Evolutionary conservation across 2,329 filamentous ascomycete genomes (phyloP).

Genomic region (Acrocalymma vagum): DNA sequence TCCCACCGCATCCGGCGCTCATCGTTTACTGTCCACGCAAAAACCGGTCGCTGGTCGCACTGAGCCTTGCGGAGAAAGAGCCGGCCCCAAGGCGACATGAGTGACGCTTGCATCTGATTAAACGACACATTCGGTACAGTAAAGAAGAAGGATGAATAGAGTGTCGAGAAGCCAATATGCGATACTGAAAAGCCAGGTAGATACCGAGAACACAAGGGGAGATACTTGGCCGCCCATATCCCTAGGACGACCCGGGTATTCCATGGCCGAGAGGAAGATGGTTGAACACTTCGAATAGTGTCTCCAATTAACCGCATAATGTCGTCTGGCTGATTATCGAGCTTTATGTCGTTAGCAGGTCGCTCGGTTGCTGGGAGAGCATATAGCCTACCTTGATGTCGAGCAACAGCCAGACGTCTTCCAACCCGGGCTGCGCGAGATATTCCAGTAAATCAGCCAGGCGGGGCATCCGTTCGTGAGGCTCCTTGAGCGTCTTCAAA

Average conservation of each 20-base stretch:
- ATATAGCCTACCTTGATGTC: conserved; percentile 92
- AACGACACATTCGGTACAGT: conserved; percentile 74
- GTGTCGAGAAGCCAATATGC: conserved; percentile 73
- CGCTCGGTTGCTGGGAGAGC: no score
- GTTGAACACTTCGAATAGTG: conserved; percentile 64
- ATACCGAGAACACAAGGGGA: conserved; percentile 68
- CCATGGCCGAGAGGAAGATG: conserved; percentile 66
- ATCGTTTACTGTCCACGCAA: conserved; percentile 89
- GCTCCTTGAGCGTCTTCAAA: conserved; percentile 72
- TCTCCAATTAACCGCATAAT: conserved; percentile 75
- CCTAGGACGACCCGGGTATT: conserved; percentile 77
- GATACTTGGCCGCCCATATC: conserved; percentile 80
- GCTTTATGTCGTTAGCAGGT: conserved; percentile 50
- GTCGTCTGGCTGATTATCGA: conserved; percentile 73
- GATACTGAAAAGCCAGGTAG: conserved; percentile 70
- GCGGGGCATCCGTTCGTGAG: conserved; percentile 76
- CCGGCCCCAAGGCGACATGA: conserved; percentile 73
- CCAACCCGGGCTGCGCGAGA: conserved; percentile 69
- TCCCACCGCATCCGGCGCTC: conserved; percentile 83
- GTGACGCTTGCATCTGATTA: conserved; percentile 75
- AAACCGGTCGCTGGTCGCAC: conserved; percentile 66
- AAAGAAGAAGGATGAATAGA: conserved; percentile 77
- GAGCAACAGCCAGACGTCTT: conserved; percentile 80
- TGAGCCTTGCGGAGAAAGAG: conserved; percentile 72
- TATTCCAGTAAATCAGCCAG: conserved; percentile 78